A percentile compares a stretch with the other conserved stretches of the same genome.
Conservation (phyloP, 2,329 filamentous ascomycete species). For the Fusarium sororula region DNA sequence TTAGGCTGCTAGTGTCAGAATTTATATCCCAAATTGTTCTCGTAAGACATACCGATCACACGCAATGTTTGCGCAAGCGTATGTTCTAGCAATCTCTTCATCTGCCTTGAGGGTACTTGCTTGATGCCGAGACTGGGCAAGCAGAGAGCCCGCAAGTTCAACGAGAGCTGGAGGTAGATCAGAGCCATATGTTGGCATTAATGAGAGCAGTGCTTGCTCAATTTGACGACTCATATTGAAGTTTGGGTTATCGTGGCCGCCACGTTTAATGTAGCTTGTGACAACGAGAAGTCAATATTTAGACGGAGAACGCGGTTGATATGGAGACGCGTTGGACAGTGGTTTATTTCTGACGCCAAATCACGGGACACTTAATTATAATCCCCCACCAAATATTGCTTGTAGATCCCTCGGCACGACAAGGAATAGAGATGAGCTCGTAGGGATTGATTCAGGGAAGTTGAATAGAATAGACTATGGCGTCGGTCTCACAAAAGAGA, state of each 20-base stretch:
- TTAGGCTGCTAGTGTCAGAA: conserved; percentile 64
- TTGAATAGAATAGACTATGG: neutral
- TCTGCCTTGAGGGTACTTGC: conserved; percentile 82
- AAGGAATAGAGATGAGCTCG: conserved; percentile 9
- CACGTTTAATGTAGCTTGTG: neutral
- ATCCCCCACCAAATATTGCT: conserved; percentile 7
- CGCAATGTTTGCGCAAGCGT: conserved; percentile 88
- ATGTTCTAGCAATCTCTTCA: conserved; percentile 86
- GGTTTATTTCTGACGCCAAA: conserved; percentile 17
- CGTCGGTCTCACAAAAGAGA: no score
- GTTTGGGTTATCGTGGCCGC: neutral
- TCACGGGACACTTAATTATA: conserved; percentile 27
- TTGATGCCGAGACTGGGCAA: conserved; percentile 81
- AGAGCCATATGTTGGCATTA: conserved; percentile 77
- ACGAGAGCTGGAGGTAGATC: conserved; percentile 75
- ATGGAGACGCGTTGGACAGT: conserved; percentile 16
- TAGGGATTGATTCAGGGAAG: neutral
- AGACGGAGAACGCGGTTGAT: conserved; percentile 11
- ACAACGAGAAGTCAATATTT: neutral
- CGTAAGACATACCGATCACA: conserved; percentile 74
- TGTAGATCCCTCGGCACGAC: conserved; percentile 16
- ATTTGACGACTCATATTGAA: conserved; percentile 75
- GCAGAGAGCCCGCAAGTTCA: conserved; percentile 75
- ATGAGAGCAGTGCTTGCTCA: conserved; percentile 75
- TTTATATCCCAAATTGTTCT: no score